Conservation (phyloP, 2,329 filamentous ascomycete species). For the Penicillium hesseltinei region DNA sequence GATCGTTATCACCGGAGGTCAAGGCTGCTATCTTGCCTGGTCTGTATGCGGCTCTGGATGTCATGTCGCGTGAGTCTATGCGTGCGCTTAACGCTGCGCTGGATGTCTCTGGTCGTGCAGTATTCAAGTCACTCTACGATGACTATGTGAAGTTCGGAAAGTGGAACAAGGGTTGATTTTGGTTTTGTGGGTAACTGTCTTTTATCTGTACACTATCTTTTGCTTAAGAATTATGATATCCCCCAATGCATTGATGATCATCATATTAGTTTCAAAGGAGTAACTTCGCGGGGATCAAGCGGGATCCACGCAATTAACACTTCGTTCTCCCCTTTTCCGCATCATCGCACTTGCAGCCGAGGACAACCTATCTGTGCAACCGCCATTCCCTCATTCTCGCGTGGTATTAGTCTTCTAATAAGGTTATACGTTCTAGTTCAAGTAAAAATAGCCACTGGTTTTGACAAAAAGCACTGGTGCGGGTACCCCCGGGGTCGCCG, state of each 20-base stretch:
- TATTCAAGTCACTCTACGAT: constrained; percentile 54
- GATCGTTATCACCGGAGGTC: constrained; percentile 51
- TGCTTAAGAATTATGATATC: constrained; percentile 26
- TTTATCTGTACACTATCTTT: constrained; percentile 21
- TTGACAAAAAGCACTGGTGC: too few species aligned
- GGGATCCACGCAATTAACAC: too few species aligned
- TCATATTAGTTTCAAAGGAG: neutral
- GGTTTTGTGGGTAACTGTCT: constrained; percentile 1
- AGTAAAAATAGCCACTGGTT: too few species aligned
- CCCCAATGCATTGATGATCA: constrained; percentile 26
- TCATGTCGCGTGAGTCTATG: constrained; percentile 52
- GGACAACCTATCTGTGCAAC: too few species aligned
- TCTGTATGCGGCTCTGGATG: constrained; percentile 53
- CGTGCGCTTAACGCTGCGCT: constrained; percentile 52
- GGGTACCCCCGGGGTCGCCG: too few species aligned
- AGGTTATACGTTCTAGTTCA: too few species aligned
- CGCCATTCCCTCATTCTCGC: too few species aligned
- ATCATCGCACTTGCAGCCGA: too few species aligned
- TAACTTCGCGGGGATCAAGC: too few species aligned
- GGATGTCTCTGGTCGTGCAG: constrained; percentile 51
- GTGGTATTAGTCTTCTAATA: too few species aligned
- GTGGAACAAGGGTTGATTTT: constrained; percentile 45
- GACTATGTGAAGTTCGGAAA: constrained; percentile 51
- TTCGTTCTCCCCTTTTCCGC: too few species aligned
- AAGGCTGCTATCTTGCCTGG: constrained; percentile 54